Evolutionary conservation across 1,284 basidiomycete genomes (phyloP), one percentile per base, ranked within the genome.

Genomic region (Sporisorium reilianum): DNA sequence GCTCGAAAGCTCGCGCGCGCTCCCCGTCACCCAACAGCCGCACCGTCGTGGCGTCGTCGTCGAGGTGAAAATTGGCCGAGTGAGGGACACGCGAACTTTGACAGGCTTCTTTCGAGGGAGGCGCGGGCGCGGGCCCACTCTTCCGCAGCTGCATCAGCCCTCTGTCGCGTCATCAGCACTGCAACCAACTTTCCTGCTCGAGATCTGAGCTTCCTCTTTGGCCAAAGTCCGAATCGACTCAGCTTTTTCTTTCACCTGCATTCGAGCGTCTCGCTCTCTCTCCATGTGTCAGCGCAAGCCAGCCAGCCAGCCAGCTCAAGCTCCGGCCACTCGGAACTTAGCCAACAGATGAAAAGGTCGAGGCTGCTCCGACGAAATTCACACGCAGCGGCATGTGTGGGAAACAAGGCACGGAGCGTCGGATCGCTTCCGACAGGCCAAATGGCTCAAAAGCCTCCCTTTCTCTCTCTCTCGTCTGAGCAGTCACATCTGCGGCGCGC

Each of bases 371-470:
- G 28, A 2, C 46, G 30, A 1, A 5, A 3, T 41, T 48, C 28
- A 20, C 46, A 12, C 46, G 28, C 46, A 20, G 7, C n/a, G 10
- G n/a, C 25, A n/a, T 30, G 45, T 14, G n/a, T 20, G 28, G 11
- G n/a, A 16, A 23, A 5, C n/a, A n/a, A n/a, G n/a, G n/a, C n/a
- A 48, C 26, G 46, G n/a, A 20, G 5, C 30, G 30, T 55, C 53
- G 53, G 53, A 36, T 45, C 53, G 20, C 53, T 44, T 55, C 53
- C 53, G 51, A 53, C 42, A 4, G 26, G 26, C 18, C 6, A 12
- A 40, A 10, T 20, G 36, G 22, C 23, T 5, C 26, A 9, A 26
- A 28, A 36, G 30, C 4, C 42, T 26, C 20, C 14, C 23, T 25
- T 14, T 23, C 10, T 22, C 16, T 41, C n/a, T 28, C 38, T 40